Percentiles rank a stretch among this genome's conserved stretches.
Evolutionary conservation across 768 basidiomycete species (phyloP).

Genomic region (Paxillus rubicundulus): DNA sequence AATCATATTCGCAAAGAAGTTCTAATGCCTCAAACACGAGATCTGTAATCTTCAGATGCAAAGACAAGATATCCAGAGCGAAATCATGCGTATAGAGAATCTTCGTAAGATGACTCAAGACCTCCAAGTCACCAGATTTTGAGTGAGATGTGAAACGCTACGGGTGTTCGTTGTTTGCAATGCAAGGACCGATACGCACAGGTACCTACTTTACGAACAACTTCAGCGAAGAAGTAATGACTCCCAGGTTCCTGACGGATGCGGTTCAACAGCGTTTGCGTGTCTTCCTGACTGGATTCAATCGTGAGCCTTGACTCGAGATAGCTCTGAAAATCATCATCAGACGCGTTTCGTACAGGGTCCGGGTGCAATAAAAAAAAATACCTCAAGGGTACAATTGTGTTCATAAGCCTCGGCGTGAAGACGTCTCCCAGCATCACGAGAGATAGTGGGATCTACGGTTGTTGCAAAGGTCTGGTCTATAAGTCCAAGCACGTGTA

Average conservation of each 20-base stretch:
- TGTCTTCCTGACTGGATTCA: constrained; percentile 45
- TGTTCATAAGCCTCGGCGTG: constrained; percentile 59
- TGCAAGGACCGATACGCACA: neutral
- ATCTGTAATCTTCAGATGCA: constrained; percentile 64
- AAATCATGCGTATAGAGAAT: constrained; percentile 56
- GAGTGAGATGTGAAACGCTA: constrained; percentile 61
- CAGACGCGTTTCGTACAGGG: neutral
- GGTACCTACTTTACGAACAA: constrained; percentile 52
- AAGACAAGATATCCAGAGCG: constrained; percentile 64
- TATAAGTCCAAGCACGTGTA: constrained; percentile 52
- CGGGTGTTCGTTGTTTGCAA: neutral
- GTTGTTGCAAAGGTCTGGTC: constrained; percentile 50
- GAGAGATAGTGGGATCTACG: constrained; percentile 49
- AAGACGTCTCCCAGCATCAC: constrained; percentile 49
- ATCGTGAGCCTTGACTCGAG: constrained; percentile 56
- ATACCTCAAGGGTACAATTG: constrained; percentile 59
- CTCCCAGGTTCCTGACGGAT: constrained; percentile 55
- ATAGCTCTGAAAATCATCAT: constrained; percentile 32
- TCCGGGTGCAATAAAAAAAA: constrained; percentile 13
- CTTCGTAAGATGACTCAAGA: constrained; percentile 68
- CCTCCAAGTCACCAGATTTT: constrained; percentile 59
- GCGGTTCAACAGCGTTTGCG: constrained; percentile 31
- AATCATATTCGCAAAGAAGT: constrained; percentile 72
- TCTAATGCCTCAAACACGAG: constrained; percentile 60
- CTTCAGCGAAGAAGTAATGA: constrained; percentile 57